phyloP scores from a whole-genome alignment of 2,329 filamentous ascomycete species.

The Zasmidium cellare region DNA sequence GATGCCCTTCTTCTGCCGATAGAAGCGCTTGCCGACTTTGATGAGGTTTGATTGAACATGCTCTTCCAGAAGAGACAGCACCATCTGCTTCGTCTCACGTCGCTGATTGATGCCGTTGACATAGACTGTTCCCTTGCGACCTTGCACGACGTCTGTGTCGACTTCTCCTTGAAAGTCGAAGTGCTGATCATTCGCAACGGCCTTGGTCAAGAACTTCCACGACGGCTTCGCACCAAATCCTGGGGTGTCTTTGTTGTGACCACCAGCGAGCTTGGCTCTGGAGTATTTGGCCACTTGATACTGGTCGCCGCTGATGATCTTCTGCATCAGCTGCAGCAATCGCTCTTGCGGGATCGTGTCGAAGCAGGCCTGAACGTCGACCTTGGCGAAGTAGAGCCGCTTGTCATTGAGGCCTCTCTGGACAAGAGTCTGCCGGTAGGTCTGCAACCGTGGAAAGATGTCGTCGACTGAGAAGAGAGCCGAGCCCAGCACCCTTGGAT shows the following conservation, averaged over 20 bases:
- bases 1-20: constrained; percentile 84
- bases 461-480: constrained; percentile 80
- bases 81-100: constrained; percentile 55
- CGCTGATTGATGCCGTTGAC: constrained; percentile 66
- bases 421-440: constrained; percentile 60
- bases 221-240: constrained; percentile 36
- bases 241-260: constrained; percentile 34
- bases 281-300: constrained; percentile 76
- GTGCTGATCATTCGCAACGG: constrained; percentile 29
- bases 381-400: constrained; percentile 81
- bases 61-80: constrained; percentile 71
- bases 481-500: constrained; percentile 67
- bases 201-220: constrained; percentile 45
- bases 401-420: constrained; percentile 34
- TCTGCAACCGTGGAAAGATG: constrained; percentile 70
- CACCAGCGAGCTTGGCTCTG: constrained; percentile 61
- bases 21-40: constrained; percentile 84
- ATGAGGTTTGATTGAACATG: constrained; percentile 86
- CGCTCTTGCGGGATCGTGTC: constrained; percentile 88
- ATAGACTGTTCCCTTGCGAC: constrained; percentile 69
- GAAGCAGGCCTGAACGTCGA: constrained; percentile 90
- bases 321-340: constrained; percentile 66
- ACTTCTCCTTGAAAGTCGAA: constrained; percentile 35
- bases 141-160: constrained; percentile 23
- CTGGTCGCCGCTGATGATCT: constrained; percentile 55